These are phyloP conservation scores for Pterulicium gracile DNA, from an alignment of 1,284 basidiomycete genomes.

Conservation along the genomic window DNA sequence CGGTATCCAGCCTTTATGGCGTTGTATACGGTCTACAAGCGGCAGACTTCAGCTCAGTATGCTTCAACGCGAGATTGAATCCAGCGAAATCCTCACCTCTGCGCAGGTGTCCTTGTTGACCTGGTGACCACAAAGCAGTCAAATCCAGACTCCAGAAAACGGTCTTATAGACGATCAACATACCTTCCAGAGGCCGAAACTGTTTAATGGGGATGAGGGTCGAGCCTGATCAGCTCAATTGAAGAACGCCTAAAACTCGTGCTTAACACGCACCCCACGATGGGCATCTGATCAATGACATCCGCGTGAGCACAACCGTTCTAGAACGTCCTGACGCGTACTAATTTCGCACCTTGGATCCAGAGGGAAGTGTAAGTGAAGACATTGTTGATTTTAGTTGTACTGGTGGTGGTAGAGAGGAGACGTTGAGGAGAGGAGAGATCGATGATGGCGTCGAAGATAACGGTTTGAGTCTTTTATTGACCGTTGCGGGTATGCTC, in stretches of 20 bases:
- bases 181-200: not conserved
- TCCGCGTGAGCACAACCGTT: not conserved
- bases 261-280: not conserved
- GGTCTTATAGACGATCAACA: too few species aligned
- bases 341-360: not conserved
- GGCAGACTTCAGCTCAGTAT: not conserved
- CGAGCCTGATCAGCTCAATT: not conserved
- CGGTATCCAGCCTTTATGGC: constrained; percentile 70
- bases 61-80: not conserved
- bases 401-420: not conserved
- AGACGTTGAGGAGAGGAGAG: too few species aligned
- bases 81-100: not conserved
- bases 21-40: constrained; percentile 47
- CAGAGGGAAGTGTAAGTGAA: not conserved
- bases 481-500: not conserved
- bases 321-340: not conserved
- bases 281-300: not conserved
- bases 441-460: too few species aligned
- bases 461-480: too few species aligned
- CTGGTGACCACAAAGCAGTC: not conserved
- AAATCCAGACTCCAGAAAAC: too few species aligned
- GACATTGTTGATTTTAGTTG: not conserved
- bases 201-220: not conserved
- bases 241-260: too few species aligned
- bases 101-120: not conserved